Evolutionary conservation across 2,329 filamentous ascomycete species (phyloP), one percentile per base, ranked within the genome.

Genomic region (Teratosphaeria zuluensis): DNA sequence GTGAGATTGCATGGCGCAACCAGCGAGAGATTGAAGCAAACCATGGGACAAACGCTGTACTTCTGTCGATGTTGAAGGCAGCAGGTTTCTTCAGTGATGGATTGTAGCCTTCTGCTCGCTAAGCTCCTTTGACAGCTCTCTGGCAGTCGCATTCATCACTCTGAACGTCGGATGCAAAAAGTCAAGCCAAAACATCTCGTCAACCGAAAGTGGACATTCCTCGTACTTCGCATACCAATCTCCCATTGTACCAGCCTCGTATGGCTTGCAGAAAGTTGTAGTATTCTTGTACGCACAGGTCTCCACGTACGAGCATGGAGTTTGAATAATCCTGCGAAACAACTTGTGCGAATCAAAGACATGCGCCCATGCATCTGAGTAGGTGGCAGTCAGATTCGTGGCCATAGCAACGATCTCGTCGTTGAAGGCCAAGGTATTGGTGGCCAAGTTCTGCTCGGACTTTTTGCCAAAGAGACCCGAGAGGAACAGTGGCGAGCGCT

Each of bases 161-260:
- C 82, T 78, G 66, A 80, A 84, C 0, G 84, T 86, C n/a, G 84
- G 84, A 66, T 87, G 84, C 62, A 87, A 68, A 46, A 70, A 75
- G 64, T 87, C 86, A 32, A 86, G 72, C 84, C 84, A 87, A 64
- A 86, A 80, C 67, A 86, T 86, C 71, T 86, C 73, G 66, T 86
- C 81, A 2, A 85, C 82, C 0, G 81, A 73, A 52, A 82, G 69
- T 1, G 75, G 74, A 67, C 84, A 86, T 54, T 73, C 76, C 4
- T 74, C 65, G 48, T 72, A 63, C n/a, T 68, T 70, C 1, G 72
- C 73, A 56, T 76, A 72, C 69, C 72, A 73, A 0, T 62, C 67
- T 28, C 30, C 28, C 1, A 72, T 67, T 0, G 75, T 73, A 2
- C 74, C 75, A 60, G 80, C 81, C 64, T 76, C 67, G 68, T 86